These are phyloP conservation scores for Rhynchospora pubera DNA, from an alignment of 176 grass and related monocot species.

Conservation along the genomic window DNA sequence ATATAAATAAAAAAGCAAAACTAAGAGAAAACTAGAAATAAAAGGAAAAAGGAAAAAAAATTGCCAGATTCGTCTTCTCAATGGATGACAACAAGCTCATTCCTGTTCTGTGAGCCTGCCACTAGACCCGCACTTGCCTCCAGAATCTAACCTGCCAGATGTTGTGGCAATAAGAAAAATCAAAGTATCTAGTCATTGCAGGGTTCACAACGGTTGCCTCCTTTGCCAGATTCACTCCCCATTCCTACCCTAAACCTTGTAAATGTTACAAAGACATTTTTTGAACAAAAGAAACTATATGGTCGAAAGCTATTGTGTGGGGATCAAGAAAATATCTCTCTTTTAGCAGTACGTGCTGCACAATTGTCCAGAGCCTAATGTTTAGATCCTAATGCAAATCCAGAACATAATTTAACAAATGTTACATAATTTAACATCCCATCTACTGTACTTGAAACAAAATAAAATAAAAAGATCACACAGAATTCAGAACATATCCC, in stretches of 20 bases:
- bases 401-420: not conserved
- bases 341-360: too few relatives aligned
- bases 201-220: conserved; percentile 42
- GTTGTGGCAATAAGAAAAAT: conserved; percentile 84
- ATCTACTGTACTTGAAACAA: not conserved
- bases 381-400: conserved; percentile 10
- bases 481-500: not conserved
- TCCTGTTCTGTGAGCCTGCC: too few relatives aligned
- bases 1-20: too few relatives aligned
- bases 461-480: not conserved
- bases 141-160: conserved; percentile 79
- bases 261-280: conserved; percentile 15
- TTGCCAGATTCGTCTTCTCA: too few relatives aligned
- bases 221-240: conserved; percentile 73
- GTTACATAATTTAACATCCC: conserved; percentile 15
- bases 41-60: too few relatives aligned
- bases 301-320: not conserved
- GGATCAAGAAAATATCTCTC: not conserved
- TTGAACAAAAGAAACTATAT: conserved; percentile 6
- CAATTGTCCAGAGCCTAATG: not conserved
- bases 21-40: too few relatives aligned
- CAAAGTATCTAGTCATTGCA: conserved; percentile 70
- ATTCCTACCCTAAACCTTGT: conserved; percentile 62
- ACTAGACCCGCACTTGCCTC: too few relatives aligned
- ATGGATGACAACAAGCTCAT: too few relatives aligned